A percentile compares a stretch with the other conserved stretches of the same genome.
Evolutionary conservation across 805 yeast genomes (phyloP).

Genomic region (Suhomyces vadensis): DNA sequence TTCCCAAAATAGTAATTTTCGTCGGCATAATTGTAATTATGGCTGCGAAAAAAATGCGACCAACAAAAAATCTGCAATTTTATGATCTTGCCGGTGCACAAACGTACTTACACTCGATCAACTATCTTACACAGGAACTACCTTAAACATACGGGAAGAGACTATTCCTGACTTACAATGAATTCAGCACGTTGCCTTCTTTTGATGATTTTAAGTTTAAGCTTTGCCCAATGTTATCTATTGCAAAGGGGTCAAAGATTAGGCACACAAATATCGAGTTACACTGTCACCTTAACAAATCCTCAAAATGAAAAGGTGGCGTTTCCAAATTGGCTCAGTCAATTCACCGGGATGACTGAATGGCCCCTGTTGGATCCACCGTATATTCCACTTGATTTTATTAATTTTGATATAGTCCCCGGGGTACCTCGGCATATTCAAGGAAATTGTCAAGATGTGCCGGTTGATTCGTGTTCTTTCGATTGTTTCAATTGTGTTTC

Average conservation of each 20-base stretch:
- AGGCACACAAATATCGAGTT: background rate
- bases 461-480: constrained; percentile 60
- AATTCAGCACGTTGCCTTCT: too few relatives aligned
- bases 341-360: constrained; percentile 65
- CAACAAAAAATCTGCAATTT: background rate
- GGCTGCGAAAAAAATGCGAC: background rate
- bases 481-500: constrained; percentile 82
- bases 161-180: too few relatives aligned
- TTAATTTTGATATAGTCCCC: constrained; percentile 58
- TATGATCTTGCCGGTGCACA: too few relatives aligned
- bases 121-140: too few relatives aligned
- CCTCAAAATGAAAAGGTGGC: constrained; percentile 30
- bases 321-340: constrained; percentile 78
- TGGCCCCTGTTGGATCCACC: constrained; percentile 95
- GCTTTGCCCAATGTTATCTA: background rate
- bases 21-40: too few relatives aligned
- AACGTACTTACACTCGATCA: too few relatives aligned
- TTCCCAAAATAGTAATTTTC: too few relatives aligned
- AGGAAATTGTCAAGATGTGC: constrained; percentile 56
- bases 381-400: constrained; percentile 75
- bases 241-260: background rate
- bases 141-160: too few relatives aligned
- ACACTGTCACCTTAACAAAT: background rate
- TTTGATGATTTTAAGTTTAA: too few relatives aligned
- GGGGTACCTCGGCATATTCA: constrained; percentile 46